These are phyloP conservation scores for Rhodomyrtus psidioides DNA, from an alignment of 441 rosid species.

Conservation along the genomic window DNA sequence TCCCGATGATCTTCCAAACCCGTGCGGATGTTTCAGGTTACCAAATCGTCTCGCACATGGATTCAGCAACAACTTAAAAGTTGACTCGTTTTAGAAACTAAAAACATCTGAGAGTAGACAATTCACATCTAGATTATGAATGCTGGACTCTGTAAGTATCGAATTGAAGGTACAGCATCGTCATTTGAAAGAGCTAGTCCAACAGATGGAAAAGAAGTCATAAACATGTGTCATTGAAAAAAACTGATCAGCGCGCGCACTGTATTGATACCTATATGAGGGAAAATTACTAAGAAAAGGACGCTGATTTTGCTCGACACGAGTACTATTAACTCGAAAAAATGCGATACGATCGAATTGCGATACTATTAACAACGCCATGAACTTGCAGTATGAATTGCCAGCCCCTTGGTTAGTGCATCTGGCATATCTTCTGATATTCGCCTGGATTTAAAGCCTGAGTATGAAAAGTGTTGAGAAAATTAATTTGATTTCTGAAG, in stretches of 20 bases:
- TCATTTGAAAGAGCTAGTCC: not conserved
- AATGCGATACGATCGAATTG: not conserved
- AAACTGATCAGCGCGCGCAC: not conserved
- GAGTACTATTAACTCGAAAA: not conserved
- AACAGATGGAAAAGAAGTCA: not conserved
- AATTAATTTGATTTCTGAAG: too few relatives aligned
- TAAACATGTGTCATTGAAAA: not conserved
- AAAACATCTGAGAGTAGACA: not conserved
- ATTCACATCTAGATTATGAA: not conserved
- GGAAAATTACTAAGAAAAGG: not conserved
- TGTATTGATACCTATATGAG: not conserved
- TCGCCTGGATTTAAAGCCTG: not conserved
- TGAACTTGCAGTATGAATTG: not conserved
- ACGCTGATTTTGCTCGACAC: not conserved
- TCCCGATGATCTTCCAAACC: not conserved
- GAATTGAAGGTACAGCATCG: not conserved
- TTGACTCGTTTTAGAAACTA: not conserved
- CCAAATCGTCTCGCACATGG: not conserved
- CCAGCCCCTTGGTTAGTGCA: not conserved
- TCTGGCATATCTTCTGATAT: not conserved
- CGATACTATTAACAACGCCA: too few relatives aligned
- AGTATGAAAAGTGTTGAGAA: not conserved
- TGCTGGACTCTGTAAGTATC: not conserved
- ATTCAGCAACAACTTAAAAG: not conserved
- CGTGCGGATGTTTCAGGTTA: not conserved